phyloP scores from a whole-genome alignment of 352 stramenopile genomes.

The Globisporangium viniferum region DNA sequence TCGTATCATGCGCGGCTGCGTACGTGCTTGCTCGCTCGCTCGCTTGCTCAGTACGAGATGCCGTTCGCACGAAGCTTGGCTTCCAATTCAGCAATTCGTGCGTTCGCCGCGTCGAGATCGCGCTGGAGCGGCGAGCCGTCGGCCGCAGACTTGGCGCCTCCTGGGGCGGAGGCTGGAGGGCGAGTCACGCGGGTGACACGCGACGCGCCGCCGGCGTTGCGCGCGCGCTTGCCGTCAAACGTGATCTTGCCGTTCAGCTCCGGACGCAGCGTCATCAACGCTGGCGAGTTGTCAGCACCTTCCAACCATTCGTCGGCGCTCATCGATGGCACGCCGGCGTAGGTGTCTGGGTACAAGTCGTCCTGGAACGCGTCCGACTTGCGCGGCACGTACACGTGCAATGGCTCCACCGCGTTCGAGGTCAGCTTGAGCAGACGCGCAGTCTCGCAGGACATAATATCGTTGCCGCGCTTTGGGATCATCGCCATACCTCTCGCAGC shows the following conservation, averaged over 20 bases:
- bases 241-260: conserved; percentile 83
- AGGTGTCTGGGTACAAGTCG: conserved; percentile 98
- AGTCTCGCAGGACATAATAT: conserved; percentile 99
- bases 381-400: conserved; percentile 96
- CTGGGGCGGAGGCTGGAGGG: conserved; percentile 19
- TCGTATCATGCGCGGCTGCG: not conserved
- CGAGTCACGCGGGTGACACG: conserved; percentile 43
- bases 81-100: conserved; percentile 82
- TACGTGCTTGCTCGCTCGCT: not conserved
- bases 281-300: conserved; percentile 92
- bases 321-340: conserved; percentile 93
- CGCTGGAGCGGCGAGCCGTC: conserved; percentile 53
- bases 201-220: conserved; percentile 28
- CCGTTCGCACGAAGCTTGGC: conserved; percentile 47
- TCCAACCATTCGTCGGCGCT: conserved; percentile 94
- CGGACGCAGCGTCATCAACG: conserved; percentile 93
- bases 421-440: conserved; percentile 94
- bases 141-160: conserved; percentile 16
- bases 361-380: conserved; percentile 99
- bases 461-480: conserved; percentile 97
- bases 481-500: conserved; percentile 97
- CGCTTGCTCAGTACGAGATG: conserved; percentile 69
- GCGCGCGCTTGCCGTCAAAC: conserved; percentile 77
- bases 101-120: conserved; percentile 77
- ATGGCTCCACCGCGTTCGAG: conserved; percentile 95